Conservation (phyloP, 805 yeast genomes). For the Sporopachydermia lactativora region DNA sequence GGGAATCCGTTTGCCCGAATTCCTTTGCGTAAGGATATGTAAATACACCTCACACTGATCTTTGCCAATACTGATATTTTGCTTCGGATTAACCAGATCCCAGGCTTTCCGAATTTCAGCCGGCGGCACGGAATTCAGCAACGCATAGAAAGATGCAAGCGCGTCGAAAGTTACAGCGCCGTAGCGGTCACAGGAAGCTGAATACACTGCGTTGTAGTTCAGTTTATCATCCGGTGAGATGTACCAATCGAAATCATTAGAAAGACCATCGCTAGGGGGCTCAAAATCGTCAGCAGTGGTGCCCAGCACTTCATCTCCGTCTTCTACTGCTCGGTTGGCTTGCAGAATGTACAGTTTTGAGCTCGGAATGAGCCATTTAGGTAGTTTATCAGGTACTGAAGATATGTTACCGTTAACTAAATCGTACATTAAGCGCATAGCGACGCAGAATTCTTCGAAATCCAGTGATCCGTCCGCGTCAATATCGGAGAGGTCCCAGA, state of each 20-base stretch:
- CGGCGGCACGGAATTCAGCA: constrained; percentile 61
- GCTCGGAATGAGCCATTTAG: constrained; percentile 88
- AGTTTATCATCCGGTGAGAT: constrained; percentile 78
- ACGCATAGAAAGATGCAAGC: constrained; percentile 50
- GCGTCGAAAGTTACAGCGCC: constrained; percentile 73
- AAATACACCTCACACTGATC: constrained; percentile 84
- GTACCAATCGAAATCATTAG: constrained; percentile 87
- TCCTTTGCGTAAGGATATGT: constrained; percentile 84
- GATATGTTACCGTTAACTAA: constrained; percentile 58
- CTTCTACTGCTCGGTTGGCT: constrained; percentile 56
- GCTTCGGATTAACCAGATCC: constrained; percentile 89
- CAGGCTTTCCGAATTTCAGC: constrained; percentile 84
- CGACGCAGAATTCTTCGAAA: constrained; percentile 95
- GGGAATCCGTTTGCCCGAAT: constrained; percentile 74
- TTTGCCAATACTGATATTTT: constrained; percentile 76
- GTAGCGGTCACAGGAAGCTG: constrained; percentile 56
- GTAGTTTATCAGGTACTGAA: constrained; percentile 57
- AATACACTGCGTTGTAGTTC: constrained; percentile 66
- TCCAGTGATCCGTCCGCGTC: constrained; percentile 87
- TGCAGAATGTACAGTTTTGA: constrained; percentile 74
- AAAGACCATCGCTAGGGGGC: constrained; percentile 50
- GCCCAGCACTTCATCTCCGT: constrained; percentile 16
- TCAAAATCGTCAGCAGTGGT: constrained; percentile 24
- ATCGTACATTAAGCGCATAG: constrained; percentile 92
- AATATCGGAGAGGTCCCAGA: constrained; percentile 89